Evolutionary conservation across 768 basidiomycete genomes (phyloP).

Genomic region (Neoboletus magnificus): DNA sequence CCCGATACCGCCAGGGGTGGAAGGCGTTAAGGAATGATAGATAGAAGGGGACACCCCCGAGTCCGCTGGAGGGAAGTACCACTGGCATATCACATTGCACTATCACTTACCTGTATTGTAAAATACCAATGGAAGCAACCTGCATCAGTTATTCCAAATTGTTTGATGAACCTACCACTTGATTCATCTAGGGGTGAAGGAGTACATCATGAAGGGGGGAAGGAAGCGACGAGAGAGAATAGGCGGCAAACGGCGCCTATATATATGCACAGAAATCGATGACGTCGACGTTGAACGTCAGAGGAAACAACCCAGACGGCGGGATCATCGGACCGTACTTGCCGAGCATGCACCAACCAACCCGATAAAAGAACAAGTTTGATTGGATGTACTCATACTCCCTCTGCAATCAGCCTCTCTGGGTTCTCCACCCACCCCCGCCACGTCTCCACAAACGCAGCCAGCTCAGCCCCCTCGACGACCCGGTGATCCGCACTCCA

Average conservation of each 20-base stretch:
- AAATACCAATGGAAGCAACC: neutral
- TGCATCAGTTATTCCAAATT: neutral
- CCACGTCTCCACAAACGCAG: constrained; percentile 87
- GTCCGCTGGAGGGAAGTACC: no score
- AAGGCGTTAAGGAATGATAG: neutral
- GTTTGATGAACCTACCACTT: neutral
- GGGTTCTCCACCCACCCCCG: constrained; percentile 76
- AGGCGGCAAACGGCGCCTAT: neutral
- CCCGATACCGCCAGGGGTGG: neutral
- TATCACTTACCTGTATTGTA: neutral
- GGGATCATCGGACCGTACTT: neutral
- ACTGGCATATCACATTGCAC: neutral
- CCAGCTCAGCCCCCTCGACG: constrained; percentile 85
- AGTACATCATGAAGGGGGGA: neutral
- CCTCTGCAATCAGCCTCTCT: constrained; percentile 58
- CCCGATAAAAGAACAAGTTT: neutral
- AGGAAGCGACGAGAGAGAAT: neutral
- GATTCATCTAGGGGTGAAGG: neutral
- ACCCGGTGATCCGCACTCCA: constrained; percentile 89
- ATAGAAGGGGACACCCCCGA: neutral
- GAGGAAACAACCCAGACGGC: no score
- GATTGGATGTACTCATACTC: constrained; percentile 27
- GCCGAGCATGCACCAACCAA: neutral
- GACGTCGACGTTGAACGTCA: no score
- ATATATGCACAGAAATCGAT: neutral